Conservation (phyloP, 2,329 filamentous ascomycete genomes). For the Alternaria infectoria region DNA sequence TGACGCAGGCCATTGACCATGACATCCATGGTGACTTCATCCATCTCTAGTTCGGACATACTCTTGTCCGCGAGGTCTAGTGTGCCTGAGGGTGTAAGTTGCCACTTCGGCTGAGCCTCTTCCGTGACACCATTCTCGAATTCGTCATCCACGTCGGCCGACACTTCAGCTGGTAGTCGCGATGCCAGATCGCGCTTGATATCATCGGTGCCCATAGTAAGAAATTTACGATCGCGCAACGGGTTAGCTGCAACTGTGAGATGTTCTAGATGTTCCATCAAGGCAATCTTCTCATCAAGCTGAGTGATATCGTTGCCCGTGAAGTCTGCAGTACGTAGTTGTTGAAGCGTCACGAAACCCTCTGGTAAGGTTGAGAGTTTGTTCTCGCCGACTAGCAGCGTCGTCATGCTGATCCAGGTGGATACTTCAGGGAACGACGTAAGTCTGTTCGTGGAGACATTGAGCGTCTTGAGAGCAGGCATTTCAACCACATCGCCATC, state of each 20-base stretch:
- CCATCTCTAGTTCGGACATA: slow-evolving; percentile 48
- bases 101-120: slow-evolving; percentile 26
- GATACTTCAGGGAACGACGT: slow-evolving; percentile 73
- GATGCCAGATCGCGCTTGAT: slow-evolving; percentile 75
- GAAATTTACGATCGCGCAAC: slow-evolving; percentile 83
- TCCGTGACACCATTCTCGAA: slow-evolving; percentile 5
- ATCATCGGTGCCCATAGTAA: slow-evolving; percentile 79
- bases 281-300: slow-evolving; percentile 76
- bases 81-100: slow-evolving; percentile 44
- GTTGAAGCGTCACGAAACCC: slow-evolving; percentile 72
- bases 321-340: slow-evolving; percentile 79
- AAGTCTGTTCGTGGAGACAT: slow-evolving; percentile 82
- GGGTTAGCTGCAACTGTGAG: slow-evolving; percentile 89
- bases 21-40: slow-evolving; percentile 47
- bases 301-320: slow-evolving; percentile 81
- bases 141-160: slow-evolving; percentile 6
- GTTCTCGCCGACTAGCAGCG: slow-evolving; percentile 82
- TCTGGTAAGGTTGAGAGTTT: slow-evolving; percentile 75
- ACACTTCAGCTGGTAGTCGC: slow-evolving; percentile 60
- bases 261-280: slow-evolving; percentile 78
- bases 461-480: slow-evolving; percentile 75
- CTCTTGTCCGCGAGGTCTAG: slow-evolving; percentile 53
- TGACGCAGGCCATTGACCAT: slow-evolving; percentile 59
- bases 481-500: slow-evolving; percentile 62
- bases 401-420: slow-evolving; percentile 75